Conservation (phyloP, 1,284 basidiomycete genomes). For the Cutaneotrichosporon cyanovorans region DNA sequence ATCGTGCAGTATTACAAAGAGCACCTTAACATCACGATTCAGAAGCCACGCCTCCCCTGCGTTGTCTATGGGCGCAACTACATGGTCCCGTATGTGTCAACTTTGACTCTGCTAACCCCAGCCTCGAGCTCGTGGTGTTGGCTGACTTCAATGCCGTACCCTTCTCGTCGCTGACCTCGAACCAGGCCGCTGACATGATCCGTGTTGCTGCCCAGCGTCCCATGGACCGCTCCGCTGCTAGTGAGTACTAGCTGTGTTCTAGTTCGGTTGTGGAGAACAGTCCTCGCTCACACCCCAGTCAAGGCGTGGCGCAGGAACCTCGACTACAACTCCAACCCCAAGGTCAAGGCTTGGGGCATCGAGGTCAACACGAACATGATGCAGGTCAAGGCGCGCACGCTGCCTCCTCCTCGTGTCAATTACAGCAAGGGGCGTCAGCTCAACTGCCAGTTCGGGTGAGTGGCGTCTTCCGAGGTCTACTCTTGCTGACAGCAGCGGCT, state of each 20-base stretch:
- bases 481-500: conserved; percentile 15
- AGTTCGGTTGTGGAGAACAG: too few relatives aligned
- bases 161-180: conserved; percentile 20
- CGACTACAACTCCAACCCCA: conserved; percentile 35
- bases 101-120: conserved; percentile 9
- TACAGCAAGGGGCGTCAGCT: conserved; percentile 34
- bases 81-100: conserved; percentile 39
- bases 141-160: conserved; percentile 40
- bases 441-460: conserved; percentile 23
- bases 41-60: conserved; percentile 39
- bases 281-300: conserved; percentile 21
- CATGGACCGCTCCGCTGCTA: conserved; percentile 30
- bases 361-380: conserved; percentile 38
- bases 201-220: conserved; percentile 44
- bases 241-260: conserved; percentile 16
- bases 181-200: conserved; percentile 46
- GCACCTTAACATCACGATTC: conserved; percentile 36
- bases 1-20: conserved; percentile 43
- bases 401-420: conserved; percentile 34
- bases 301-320: conserved; percentile 36
- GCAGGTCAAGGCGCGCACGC: conserved; percentile 39
- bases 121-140: conserved; percentile 41
- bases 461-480: conserved; percentile 12
- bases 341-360: conserved; percentile 45
- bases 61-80: conserved; percentile 40